phyloP scores from a whole-genome alignment of 768 basidiomycete genomes.

The Hypsizygus marmoreus region DNA sequence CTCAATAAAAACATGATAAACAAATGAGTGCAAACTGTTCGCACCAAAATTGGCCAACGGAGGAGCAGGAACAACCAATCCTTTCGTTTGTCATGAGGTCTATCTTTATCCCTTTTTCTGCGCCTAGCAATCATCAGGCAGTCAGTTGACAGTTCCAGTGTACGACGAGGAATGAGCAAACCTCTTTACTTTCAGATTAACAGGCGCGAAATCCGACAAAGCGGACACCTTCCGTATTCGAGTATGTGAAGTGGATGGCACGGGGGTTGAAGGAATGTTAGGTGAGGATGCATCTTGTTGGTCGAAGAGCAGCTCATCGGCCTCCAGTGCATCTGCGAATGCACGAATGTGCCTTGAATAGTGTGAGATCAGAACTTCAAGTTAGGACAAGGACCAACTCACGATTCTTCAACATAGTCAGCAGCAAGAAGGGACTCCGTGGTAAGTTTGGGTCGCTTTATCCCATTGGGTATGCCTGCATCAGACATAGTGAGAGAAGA shows the following conservation, averaged over 20 bases:
- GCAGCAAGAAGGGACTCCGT: slow-evolving; percentile 39
- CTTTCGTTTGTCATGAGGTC: slow-evolving; percentile 54
- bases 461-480: neutral
- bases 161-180: slow-evolving; percentile 28
- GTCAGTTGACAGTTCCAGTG: too few relatives aligned
- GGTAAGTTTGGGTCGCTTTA: slow-evolving; percentile 1
- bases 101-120: slow-evolving; percentile 38
- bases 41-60: slow-evolving; percentile 85
- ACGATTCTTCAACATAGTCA: slow-evolving; percentile 77
- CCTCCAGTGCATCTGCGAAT: slow-evolving; percentile 72
- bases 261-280: slow-evolving; percentile 41
- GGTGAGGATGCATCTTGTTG: slow-evolving; percentile 36
- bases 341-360: slow-evolving; percentile 59
- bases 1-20: slow-evolving; percentile 38
- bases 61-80: slow-evolving; percentile 79
- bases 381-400: slow-evolving; percentile 26
- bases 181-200: slow-evolving; percentile 83
- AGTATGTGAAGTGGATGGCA: slow-evolving; percentile 21
- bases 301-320: slow-evolving; percentile 53
- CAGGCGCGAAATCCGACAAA: slow-evolving; percentile 86
- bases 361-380: slow-evolving; percentile 6
- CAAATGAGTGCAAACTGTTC: slow-evolving; percentile 24
- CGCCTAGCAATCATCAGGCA: slow-evolving; percentile 25
- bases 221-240: slow-evolving; percentile 82
- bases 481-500: neutral